Percentiles rank a stretch among this genome's conserved stretches.
These are phyloP conservation scores for Globisporangium abappressorium DNA, from an alignment of 352 stramenopile species.

Conservation along the genomic window DNA sequence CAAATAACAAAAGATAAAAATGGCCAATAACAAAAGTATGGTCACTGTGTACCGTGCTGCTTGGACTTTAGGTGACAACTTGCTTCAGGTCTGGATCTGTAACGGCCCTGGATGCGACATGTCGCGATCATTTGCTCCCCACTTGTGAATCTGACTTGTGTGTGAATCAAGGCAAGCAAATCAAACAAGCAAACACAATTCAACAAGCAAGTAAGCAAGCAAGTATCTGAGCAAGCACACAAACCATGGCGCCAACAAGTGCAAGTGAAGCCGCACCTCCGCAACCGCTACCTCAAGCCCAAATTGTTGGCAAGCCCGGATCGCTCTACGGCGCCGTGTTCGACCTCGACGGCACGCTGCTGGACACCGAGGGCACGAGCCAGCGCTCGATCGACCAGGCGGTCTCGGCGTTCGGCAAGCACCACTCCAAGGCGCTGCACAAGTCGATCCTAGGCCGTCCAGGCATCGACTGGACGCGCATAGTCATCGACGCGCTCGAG, in stretches of 20 bases:
- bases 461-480: constrained; percentile 63
- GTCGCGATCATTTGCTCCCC: neutral
- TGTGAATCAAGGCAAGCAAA: neutral
- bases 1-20: neutral
- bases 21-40: neutral
- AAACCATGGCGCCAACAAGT: neutral
- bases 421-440: constrained; percentile 59
- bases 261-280: neutral
- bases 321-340: constrained; percentile 55
- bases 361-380: constrained; percentile 80
- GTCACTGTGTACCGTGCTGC: neutral
- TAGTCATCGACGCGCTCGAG: constrained; percentile 58
- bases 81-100: neutral
- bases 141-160: neutral
- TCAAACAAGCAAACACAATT: neutral
- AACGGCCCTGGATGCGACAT: neutral
- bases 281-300: neutral
- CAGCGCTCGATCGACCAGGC: constrained; percentile 54
- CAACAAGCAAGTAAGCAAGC: neutral
- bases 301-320: neutral
- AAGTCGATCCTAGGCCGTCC: constrained; percentile 75
- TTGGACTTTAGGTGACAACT: neutral
- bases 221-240: neutral
- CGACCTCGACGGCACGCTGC: constrained; percentile 79
- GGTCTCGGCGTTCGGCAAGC: constrained; percentile 45